Percentiles rank a stretch among this genome's conserved stretches.
Evolutionary conservation across 257 asterid species (phyloP).

Genomic region (Nicotiana benthamiana): DNA sequence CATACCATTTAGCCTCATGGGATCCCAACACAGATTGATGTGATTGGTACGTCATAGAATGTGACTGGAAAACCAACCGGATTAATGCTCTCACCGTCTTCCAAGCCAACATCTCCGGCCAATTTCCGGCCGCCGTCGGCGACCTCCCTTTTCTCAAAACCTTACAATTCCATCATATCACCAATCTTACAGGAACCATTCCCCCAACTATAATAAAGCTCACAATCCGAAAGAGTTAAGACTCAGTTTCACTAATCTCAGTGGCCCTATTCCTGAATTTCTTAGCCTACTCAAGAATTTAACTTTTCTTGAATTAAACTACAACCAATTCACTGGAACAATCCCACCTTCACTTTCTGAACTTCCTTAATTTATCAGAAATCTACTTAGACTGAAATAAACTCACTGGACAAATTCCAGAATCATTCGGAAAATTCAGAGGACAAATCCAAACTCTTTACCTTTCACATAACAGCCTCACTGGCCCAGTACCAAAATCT

Average conservation of each 20-base stretch:
- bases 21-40: constrained; percentile 49
- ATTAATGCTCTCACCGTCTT: constrained; percentile 22
- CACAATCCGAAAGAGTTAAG: constrained; percentile 23
- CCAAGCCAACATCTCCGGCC: constrained; percentile 31
- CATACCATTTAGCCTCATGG: constrained; percentile 47
- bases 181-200: constrained; percentile 38
- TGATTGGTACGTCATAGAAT: constrained; percentile 29
- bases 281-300: constrained; percentile 35
- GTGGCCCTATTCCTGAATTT: constrained; percentile 43
- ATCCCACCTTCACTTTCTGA: constrained; percentile 34
- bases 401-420: constrained; percentile 53
- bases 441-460: constrained; percentile 14
- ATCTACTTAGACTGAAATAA: constrained; percentile 38
- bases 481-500: constrained; percentile 26
- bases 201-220: constrained; percentile 35
- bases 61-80: constrained; percentile 42
- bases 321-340: constrained; percentile 37
- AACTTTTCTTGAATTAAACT: constrained; percentile 26
- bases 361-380: constrained; percentile 26
- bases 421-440: constrained; percentile 31
- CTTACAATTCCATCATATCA: constrained; percentile 19
- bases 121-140: constrained; percentile 42
- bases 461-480: constrained; percentile 35
- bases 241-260: constrained; percentile 34
- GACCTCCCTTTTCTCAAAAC: constrained; percentile 28